Conservation (phyloP, 2,329 filamentous ascomycete genomes). For the Trichoderma sp. region DNA sequence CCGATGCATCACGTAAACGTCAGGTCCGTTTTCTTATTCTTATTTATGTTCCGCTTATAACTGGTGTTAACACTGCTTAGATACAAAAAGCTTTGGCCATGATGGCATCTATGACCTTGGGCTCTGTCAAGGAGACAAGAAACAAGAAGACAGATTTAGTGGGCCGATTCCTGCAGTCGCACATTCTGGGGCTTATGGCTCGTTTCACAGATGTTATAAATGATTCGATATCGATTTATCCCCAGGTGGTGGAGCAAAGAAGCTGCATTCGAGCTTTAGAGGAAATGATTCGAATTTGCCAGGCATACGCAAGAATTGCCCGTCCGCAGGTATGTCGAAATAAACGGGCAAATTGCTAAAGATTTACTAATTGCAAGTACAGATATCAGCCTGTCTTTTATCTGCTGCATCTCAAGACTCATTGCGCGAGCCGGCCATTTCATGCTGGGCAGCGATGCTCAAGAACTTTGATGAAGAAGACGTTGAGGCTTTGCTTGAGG, state of each 20-base stretch:
- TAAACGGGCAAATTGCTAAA: neutral
- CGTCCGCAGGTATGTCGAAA: constrained; percentile 70
- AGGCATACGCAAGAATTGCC: constrained; percentile 69
- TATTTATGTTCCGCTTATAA: no score
- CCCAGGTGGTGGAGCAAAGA: constrained; percentile 64
- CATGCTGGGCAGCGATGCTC: constrained; percentile 80
- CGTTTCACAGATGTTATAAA: constrained; percentile 77
- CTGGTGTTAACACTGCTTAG: constrained; percentile 36
- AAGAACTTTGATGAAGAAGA: constrained; percentile 73
- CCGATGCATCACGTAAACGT: constrained; percentile 51
- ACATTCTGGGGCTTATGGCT: constrained; percentile 84
- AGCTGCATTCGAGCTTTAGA: constrained; percentile 79
- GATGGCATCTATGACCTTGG: constrained; percentile 43
- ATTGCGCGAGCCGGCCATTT: constrained; percentile 75
- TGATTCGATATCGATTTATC: constrained; percentile 54
- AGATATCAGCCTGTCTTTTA: constrained; percentile 90
- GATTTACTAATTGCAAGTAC: constrained; percentile 1
- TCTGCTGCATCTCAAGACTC: constrained; percentile 73
- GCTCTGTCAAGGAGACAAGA: constrained; percentile 40
- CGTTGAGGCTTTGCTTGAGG: constrained; percentile 75
- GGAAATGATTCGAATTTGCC: constrained; percentile 78
- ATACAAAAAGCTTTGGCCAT: constrained; percentile 46
- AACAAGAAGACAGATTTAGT: constrained; percentile 56
- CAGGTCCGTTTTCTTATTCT: constrained; percentile 49
- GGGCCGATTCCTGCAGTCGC: constrained; percentile 72